These are phyloP conservation scores for Ilyonectria robusta DNA, from an alignment of 2,329 filamentous ascomycete genomes.

Conservation along the genomic window DNA sequence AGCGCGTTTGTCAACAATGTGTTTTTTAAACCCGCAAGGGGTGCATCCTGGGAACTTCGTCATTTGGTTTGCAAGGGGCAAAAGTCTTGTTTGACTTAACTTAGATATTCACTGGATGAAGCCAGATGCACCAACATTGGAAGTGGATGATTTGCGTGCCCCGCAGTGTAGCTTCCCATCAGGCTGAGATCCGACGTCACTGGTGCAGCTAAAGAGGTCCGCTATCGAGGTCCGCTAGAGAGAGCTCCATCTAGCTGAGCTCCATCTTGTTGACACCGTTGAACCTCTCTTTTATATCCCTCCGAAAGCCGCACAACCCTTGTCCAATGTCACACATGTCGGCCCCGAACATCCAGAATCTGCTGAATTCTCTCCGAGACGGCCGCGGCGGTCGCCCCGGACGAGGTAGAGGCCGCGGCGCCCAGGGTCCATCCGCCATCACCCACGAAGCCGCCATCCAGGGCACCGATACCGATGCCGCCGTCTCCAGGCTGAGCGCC, in stretches of 20 bases:
- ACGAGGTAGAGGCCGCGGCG: slow-evolving; percentile 48
- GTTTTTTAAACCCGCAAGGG: no score
- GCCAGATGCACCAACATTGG: not conserved
- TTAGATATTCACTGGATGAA: no score
- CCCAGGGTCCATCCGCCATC: slow-evolving; percentile 48
- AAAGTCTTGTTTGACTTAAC: no score
- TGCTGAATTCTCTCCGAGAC: slow-evolving; percentile 67
- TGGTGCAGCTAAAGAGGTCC: slow-evolving; percentile 7
- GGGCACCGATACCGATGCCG: slow-evolving; percentile 92
- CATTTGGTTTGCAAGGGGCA: no score
- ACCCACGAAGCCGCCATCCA: slow-evolving; percentile 83
- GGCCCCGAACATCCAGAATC: slow-evolving; percentile 83
- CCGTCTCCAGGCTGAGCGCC: slow-evolving; percentile 89
- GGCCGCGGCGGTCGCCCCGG: slow-evolving; percentile 55
- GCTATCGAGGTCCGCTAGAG: not conserved
- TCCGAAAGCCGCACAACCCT: slow-evolving; percentile 13
- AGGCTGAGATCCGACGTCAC: slow-evolving; percentile 30
- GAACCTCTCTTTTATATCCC: slow-evolving; percentile 19
- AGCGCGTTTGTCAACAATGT: not conserved
- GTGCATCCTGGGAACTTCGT: no score
- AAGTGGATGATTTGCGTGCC: slow-evolving; percentile 4
- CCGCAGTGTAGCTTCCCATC: slow-evolving; percentile 8
- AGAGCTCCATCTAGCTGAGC: slow-evolving; percentile 4
- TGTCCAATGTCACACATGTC: slow-evolving; percentile 66
- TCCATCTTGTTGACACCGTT: not conserved